A percentile compares a stretch with the other conserved stretches of the same genome.
These are phyloP conservation scores for Trichaptum fuscoviolaceum DNA, from an alignment of 768 basidiomycete species.

Conservation along the genomic window DNA sequence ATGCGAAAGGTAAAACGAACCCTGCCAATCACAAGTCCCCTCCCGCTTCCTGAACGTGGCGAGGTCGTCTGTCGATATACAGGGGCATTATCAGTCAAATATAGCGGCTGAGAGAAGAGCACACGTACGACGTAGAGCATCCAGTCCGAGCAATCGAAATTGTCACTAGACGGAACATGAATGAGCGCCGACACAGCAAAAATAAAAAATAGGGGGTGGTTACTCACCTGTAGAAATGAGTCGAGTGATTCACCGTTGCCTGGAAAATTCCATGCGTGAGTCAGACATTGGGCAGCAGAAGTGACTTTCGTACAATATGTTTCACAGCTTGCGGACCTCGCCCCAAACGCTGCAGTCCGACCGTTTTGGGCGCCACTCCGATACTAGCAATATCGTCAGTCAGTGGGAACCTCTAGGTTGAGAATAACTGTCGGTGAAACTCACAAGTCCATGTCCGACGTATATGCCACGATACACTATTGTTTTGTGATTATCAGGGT, in stretches of 20 bases:
- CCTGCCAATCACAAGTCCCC: constrained; percentile 55
- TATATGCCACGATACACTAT: constrained; percentile 69
- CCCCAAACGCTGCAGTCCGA: constrained; percentile 47
- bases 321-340: constrained; percentile 44
- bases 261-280: constrained; percentile 19
- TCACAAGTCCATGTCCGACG: constrained; percentile 77
- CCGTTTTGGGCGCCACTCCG: constrained; percentile 42
- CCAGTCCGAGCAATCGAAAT: constrained; percentile 78
- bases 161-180: constrained; percentile 39
- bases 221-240: constrained; percentile 72
- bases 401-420: constrained; percentile 9
- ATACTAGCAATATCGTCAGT: constrained; percentile 33
- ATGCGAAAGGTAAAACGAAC: constrained; percentile 33
- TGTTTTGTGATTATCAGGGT: background rate
- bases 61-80: constrained; percentile 19
- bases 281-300: constrained; percentile 3
- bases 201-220: background rate
- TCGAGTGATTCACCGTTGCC: constrained; percentile 75
- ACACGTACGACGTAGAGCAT: constrained; percentile 60
- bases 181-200: background rate
- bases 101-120: background rate
- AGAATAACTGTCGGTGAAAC: constrained; percentile 21
- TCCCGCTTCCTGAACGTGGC: constrained; percentile 7
- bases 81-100: background rate
- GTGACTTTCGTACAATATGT: constrained; percentile 51